Conservation (phyloP, 257 asterid species). For the Solanum lycopersicoides region DNA sequence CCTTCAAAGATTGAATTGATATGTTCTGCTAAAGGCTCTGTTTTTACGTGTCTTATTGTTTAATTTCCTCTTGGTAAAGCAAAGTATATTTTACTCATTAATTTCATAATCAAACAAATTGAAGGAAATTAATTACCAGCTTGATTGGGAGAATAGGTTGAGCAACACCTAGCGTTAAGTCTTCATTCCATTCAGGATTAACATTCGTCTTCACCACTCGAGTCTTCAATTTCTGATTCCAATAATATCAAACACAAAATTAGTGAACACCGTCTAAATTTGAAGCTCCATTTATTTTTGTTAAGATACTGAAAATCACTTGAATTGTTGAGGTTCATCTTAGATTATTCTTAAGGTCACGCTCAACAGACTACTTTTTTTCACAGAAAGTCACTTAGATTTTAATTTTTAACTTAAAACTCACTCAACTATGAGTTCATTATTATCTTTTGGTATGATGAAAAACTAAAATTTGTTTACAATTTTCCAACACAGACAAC, state of each 20-base stretch:
- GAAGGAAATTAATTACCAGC: constrained; percentile 36
- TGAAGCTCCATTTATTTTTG: not conserved
- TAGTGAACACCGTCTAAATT: not conserved
- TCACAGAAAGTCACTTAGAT: not conserved
- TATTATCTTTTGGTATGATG: too few relatives aligned
- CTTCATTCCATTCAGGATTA: constrained; percentile 79
- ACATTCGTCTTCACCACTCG: constrained; percentile 55
- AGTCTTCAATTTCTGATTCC: constrained; percentile 63
- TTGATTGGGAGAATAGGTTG: constrained; percentile 54
- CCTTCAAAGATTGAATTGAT: not conserved
- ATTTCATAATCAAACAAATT: not conserved
- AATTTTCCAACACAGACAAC: not conserved
- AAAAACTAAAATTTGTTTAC: not conserved
- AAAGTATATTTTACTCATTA: not conserved
- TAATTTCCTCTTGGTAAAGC: not conserved
- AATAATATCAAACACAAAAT: not conserved
- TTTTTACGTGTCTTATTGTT: not conserved
- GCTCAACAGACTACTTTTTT: too few relatives aligned
- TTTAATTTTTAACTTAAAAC: too few relatives aligned
- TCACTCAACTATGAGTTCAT: too few relatives aligned
- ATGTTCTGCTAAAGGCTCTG: not conserved
- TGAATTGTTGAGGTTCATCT: not conserved
- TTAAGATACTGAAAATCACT: not conserved
- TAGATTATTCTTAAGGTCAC: too few relatives aligned
- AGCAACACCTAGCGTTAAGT: constrained; percentile 46